These are phyloP conservation scores for Articulospora tetracladia DNA, from an alignment of 495 filamentous ascomycete species.

Conservation along the genomic window DNA sequence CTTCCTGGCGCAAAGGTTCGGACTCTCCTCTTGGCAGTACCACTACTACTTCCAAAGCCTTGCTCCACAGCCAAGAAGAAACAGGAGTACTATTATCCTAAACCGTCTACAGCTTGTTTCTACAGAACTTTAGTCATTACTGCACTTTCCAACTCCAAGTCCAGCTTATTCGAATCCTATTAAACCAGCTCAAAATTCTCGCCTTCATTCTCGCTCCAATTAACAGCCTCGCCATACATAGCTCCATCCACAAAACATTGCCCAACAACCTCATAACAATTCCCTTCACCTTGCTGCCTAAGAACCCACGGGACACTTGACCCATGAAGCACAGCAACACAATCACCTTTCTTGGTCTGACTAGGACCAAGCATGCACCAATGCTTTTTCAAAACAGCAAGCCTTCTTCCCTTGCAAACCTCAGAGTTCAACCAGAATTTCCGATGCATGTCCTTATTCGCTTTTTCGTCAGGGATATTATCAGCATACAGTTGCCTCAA, in stretches of 20 bases:
- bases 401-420: neutral
- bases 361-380: constrained; percentile 5
- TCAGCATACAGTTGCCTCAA: neutral
- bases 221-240: constrained; percentile 13
- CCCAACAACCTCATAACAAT: constrained; percentile 5
- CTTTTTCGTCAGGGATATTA: neutral
- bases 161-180: neutral
- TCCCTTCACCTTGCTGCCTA: neutral
- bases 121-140: too few relatives aligned
- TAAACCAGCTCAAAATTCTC: neutral
- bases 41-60: too few relatives aligned
- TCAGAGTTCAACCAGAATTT: neutral
- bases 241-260: constrained; percentile 10
- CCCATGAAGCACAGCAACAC: constrained; percentile 5
- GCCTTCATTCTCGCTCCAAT: neutral
- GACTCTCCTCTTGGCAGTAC: too few relatives aligned
- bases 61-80: too few relatives aligned
- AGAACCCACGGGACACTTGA: constrained; percentile 3
- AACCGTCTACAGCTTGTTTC: too few relatives aligned
- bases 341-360: neutral
- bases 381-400: neutral
- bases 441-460: neutral
- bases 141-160: neutral
- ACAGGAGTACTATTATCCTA: too few relatives aligned
- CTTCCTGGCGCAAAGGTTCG: too few relatives aligned